Evolutionary conservation across 2,329 filamentous ascomycete species (phyloP).

Genomic region (Exophiala sideris): DNA sequence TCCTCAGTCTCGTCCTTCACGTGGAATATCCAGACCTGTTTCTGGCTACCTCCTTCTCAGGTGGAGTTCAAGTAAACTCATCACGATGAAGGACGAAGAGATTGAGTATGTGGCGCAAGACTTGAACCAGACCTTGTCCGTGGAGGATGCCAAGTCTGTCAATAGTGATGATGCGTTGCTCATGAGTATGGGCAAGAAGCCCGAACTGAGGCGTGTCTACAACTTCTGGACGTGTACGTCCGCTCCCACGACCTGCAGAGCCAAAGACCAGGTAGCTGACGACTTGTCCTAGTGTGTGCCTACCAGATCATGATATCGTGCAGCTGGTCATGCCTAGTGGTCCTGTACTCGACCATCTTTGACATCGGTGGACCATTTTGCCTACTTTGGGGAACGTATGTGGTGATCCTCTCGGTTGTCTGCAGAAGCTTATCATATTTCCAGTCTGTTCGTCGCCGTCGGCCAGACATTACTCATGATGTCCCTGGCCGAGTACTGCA

Average conservation of each 20-base stretch:
- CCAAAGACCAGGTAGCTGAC: background rate
- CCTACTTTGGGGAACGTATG: conserved; percentile 21
- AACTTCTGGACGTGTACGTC: conserved; percentile 24
- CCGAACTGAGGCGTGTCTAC: conserved; percentile 22
- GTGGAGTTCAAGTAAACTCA: background rate
- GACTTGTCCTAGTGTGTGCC: conserved; percentile 13
- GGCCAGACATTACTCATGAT: conserved; percentile 23
- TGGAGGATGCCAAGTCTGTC: conserved; percentile 17
- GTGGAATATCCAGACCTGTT: background rate
- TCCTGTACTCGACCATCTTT: conserved; percentile 25
- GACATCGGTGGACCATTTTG: conserved; percentile 21
- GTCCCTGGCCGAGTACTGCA: conserved; percentile 22
- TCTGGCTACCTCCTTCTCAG: background rate
- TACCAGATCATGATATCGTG: conserved; percentile 25
- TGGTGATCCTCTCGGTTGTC: background rate
- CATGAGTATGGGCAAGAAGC: conserved; percentile 25
- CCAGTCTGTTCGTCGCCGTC: conserved; percentile 19
- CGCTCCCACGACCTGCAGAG: background rate
- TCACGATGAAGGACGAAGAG: conserved; percentile 13
- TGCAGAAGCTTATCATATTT: background rate
- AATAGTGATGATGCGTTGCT: conserved; percentile 21
- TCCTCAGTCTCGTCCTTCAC: background rate
- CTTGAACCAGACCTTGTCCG: conserved; percentile 6
- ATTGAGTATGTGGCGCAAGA: conserved; percentile 8
- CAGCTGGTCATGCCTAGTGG: conserved; percentile 24